phyloP scores from a whole-genome alignment of 495 filamentous ascomycete species.

The Cercophora scortea region DNA sequence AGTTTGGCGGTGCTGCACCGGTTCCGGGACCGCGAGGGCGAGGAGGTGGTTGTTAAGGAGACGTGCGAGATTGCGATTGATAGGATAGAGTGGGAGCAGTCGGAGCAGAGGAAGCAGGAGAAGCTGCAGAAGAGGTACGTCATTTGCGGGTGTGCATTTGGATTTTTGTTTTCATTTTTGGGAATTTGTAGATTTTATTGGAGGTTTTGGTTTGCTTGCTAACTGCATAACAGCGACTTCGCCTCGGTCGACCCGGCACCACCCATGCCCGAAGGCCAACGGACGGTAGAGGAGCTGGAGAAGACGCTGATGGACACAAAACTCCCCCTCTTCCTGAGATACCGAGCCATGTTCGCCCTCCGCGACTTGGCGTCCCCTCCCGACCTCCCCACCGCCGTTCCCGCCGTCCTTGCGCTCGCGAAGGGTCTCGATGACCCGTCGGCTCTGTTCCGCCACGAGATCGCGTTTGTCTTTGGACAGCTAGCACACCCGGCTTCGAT shows the following conservation, averaged over 20 bases:
- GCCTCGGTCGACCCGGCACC: conserved; percentile 94
- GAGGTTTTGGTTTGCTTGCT: background rate
- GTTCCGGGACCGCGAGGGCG: conserved; percentile 61
- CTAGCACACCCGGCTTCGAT: conserved; percentile 94
- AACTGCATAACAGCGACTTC: conserved; percentile 59
- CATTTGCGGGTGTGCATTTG: background rate
- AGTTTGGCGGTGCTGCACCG: conserved; percentile 65
- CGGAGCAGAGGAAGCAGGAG: conserved; percentile 60
- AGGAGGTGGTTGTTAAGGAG: conserved; percentile 76
- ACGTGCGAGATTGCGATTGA: conserved; percentile 96
- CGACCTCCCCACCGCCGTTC: conserved; percentile 76
- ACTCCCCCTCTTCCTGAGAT: conserved; percentile 79
- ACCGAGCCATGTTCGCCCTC: conserved; percentile 95
- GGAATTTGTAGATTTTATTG: no score
- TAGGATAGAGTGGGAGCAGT: conserved; percentile 88
- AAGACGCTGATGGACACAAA: conserved; percentile 68
- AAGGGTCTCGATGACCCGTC: conserved; percentile 79
- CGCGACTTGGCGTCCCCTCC: conserved; percentile 89
- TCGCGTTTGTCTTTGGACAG: conserved; percentile 97
- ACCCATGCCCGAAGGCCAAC: conserved; percentile 60
- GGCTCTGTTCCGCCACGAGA: conserved; percentile 94
- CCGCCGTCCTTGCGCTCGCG: conserved; percentile 77
- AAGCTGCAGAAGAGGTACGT: conserved; percentile 68
- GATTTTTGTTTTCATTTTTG: no score
- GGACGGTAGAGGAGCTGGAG: conserved; percentile 68